phyloP scores from a whole-genome alignment of 352 stramenopile species.

The Phytopythium helicoides region DNA sequence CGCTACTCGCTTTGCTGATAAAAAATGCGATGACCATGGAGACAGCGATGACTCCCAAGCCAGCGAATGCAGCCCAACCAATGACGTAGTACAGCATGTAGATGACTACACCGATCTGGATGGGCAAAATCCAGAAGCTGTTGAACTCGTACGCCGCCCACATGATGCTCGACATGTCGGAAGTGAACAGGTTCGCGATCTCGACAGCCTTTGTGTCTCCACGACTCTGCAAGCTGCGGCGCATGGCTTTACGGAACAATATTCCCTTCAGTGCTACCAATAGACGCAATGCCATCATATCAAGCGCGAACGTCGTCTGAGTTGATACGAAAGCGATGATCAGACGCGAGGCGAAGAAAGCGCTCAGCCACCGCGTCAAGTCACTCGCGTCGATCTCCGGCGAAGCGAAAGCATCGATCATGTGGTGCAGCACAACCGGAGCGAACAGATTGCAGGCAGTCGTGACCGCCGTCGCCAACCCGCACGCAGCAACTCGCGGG shows the following conservation, averaged over 20 bases:
- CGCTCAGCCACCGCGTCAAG: conserved; percentile 23
- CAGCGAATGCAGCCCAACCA: conserved; percentile 34
- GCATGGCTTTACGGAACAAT: conserved; percentile 40
- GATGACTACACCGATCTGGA: conserved; percentile 29
- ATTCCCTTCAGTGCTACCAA: conserved; percentile 22
- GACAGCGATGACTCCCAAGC: conserved; percentile 26
- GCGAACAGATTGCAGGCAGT: conserved; percentile 21
- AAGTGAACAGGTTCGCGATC: conserved; percentile 38
- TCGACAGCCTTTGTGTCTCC: conserved; percentile 16
- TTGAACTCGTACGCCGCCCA: conserved; percentile 40
- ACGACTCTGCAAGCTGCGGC: conserved; percentile 9
- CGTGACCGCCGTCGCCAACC: conserved; percentile 13
- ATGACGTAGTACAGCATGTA: conserved; percentile 43
- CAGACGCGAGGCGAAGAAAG: conserved; percentile 33
- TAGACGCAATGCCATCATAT: conserved; percentile 25
- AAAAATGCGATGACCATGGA: conserved; percentile 35
- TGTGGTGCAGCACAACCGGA: conserved; percentile 36
- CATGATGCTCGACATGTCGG: conserved; percentile 27
- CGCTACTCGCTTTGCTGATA: conserved; percentile 41
- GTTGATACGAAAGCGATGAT: conserved; percentile 25
- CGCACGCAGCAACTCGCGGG: conserved; percentile 12
- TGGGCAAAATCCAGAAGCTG: conserved; percentile 34
- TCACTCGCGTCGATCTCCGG: conserved; percentile 17
- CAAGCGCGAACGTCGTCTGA: conserved; percentile 22
- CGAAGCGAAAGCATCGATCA: conserved; percentile 29